Evolutionary conservation across 306 rosid species (phyloP), one percentile per base, ranked within the genome.

Genomic region (Vigna nakashimae): DNA sequence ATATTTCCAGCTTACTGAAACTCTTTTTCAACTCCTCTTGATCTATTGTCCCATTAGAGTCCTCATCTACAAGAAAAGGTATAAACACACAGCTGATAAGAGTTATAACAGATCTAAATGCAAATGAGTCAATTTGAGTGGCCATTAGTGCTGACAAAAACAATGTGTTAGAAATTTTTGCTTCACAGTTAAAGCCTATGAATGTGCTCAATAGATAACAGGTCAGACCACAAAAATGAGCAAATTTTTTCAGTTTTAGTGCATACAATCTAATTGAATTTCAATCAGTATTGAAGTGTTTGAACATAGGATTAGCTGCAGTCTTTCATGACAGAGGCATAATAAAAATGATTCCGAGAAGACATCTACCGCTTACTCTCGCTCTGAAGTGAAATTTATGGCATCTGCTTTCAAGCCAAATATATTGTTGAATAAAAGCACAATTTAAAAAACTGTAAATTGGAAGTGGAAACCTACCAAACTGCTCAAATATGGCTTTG

Each of bases 1-100:
- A 69, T 71, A 92, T 86, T 76, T 87, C 93, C 83, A 95, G 87
- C 86, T 88, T 81, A 1, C 11, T 83, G 84, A 95, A 95, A 81
- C 98, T 86, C 48, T 83, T 82, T 55, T 83, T 92, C 90, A 95
- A 82, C 84, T 95, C 98, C 60, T 72, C 90, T 14, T 80, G 86
- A 84, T 95, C 98, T 42, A 95, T 89, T 53, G 68, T 81, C 12
- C 98, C 98, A 65, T 95, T 92, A 24, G 91, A 89, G 85, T 95
- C 98, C 87, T 91, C 98, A 63, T 95, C 98, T 94, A 81, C 40
- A 59, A 34, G 56, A 66, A 80, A 82, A 71, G 9, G 60, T 45
- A 86, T 6, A 68, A 80, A 77, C 51, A 59, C 49, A 79, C 58
- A 65, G 6, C 60, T 76, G 36, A 69, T 73, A 74, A 56, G 65